phyloP scores from a whole-genome alignment of 768 basidiomycete species.

The Erythrobasidium yunnanense region DNA sequence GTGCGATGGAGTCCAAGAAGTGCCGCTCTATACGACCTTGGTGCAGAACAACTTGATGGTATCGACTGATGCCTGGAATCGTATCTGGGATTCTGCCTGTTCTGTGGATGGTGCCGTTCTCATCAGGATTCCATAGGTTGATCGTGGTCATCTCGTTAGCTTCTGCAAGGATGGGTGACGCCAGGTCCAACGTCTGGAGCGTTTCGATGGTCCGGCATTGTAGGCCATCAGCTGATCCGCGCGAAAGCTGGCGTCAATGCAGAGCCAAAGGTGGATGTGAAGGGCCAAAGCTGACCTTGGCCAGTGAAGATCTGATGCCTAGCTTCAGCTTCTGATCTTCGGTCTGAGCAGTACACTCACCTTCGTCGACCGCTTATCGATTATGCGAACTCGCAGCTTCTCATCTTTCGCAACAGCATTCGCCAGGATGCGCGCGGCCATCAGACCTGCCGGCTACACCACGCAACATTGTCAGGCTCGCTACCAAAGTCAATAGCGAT shows the following conservation, averaged over 20 bases:
- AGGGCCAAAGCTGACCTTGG: no score
- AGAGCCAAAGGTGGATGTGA: constrained; percentile 19
- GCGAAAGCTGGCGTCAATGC: no score
- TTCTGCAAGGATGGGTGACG: constrained; percentile 32
- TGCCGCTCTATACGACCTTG: constrained; percentile 29
- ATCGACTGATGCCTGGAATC: background rate
- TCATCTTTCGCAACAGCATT: constrained; percentile 5
- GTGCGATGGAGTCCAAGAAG: constrained; percentile 27
- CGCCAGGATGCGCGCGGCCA: constrained; percentile 26
- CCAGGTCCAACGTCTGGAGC: constrained; percentile 34
- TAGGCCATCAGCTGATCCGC: no score
- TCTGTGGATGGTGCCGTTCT: constrained; percentile 6
- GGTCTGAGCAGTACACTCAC: no score
- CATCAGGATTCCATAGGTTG: constrained; percentile 18
- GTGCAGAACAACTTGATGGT: constrained; percentile 29
- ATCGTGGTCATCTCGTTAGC: background rate
- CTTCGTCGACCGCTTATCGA: constrained; percentile 37
- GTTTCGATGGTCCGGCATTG: constrained; percentile 37
- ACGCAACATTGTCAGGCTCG: constrained; percentile 1
- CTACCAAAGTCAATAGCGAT: no score
- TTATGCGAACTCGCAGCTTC: constrained; percentile 28
- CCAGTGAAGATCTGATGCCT: constrained; percentile 27
- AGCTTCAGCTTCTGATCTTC: no score
- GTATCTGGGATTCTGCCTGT: constrained; percentile 11
- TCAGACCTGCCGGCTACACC: constrained; percentile 26